Evolutionary conservation across 2,329 filamentous ascomycete species (phyloP), one percentile per base, ranked within the genome.

Genomic region (Ambrosiella beaveri): DNA sequence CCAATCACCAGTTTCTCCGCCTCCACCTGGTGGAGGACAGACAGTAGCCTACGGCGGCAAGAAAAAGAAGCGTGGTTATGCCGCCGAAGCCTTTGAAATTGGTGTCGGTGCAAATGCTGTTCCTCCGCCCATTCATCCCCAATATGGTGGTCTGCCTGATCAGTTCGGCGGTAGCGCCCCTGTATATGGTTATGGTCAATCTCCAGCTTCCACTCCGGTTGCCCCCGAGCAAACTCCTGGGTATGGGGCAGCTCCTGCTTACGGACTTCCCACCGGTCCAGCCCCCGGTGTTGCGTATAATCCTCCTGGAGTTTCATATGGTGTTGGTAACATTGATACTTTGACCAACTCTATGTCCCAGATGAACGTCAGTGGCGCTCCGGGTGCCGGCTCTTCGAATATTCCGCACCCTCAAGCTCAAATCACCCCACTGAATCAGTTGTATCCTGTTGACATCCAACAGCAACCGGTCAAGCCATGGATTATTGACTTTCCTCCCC

Each of bases 21-120:
- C 59, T 44, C 63, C 62, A 38, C 64, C 66, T 36, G 62, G 64
- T 45, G 60, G 54, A 17, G 40, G 13, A n/a, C 55, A 38, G 50
- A 49, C 52, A n/a, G 40, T 45, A n/a, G 37, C 41, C 49, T 66
- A 71, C 37, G 75, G 75, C 49, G 73, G 74, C 52, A 83, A 79
- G 70, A 89, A 89, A 75, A 96, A 95, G 81, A 95, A 95, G 79
- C 81, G 89, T 75, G 85, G 86, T 59, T 97, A 97, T 74, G 93
- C 93, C 57, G 88, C 88, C 59, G 86, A 94, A 70, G 91, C 91
- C 51, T 98, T 95, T 71, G 91, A 95, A 61, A 93, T 97, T 65
- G 88, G 86, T 55, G 79, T 80, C 55, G 93, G 91, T 65, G 87
- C 86, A 67, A 97, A 97, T 77, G 82, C 85, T 57, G 49, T 37